Base-by-base conservation (phyloP, 192 early-diverging fungal genomes). In the Geosiphon pyriformis region DNA sequence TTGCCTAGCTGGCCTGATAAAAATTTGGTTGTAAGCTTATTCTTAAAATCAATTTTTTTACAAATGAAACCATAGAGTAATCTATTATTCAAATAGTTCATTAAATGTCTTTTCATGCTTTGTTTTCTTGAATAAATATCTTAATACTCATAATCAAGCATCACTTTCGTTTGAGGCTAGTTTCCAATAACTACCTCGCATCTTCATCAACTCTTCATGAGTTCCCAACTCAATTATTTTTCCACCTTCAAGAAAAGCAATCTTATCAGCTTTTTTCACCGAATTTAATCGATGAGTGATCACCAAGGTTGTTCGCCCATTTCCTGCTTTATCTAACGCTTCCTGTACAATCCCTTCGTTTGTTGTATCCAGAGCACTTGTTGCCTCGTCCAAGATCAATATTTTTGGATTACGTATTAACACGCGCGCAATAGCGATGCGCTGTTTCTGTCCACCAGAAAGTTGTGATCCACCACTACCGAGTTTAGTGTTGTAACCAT, bases 211-310 rank as follows among this genome's bases (percentile, higher is more conserved):
- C 54, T 89, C 79, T 42, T 71, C 27, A 72, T 91, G 87, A 4
- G 86, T 79, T 25, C 88, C 88, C 4, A 69, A 31, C 65, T 90
- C 88, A 25, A 74, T 74, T 1, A 89, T 67, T 42, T 59, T 55
- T 20, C 83, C 83, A 29, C 69, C 30, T 0, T 78, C 61, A 10
- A 86, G 29, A 26, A 82, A 75, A 18, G 72, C 72, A 67, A 91
- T 87, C 15, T 79, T 46, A 74, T 91, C 86, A 11, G 87, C 84
- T 31, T 79, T 73, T 15, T 82, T 78, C 53, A 90, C 83, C 8
- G 81, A 83, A 8, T 75, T 75, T 34, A 91, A 63, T 27, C 88
- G 76, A 77, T 91, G 90, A 3, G 90, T 89, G 72, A 91, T 88
- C 1, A 82, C 82, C 32, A 91, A 78, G 2, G 86, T 85, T 3